Evolutionary conservation across 805 yeast species (phyloP), one percentile per base, ranked within the genome.

Genomic region (Millerozyma miso): DNA sequence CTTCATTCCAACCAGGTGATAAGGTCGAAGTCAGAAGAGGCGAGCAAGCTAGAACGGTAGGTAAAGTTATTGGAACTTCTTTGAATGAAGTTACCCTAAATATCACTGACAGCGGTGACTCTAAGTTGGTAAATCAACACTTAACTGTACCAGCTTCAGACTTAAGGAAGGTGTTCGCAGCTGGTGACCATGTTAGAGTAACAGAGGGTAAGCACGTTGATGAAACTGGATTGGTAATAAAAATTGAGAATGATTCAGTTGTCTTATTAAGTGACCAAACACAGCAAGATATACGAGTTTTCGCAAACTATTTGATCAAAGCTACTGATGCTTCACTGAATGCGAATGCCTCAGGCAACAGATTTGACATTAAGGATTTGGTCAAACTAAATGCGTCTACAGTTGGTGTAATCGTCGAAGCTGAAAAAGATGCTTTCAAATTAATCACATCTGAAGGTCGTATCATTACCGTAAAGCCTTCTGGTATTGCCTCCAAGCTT

Each of bases 141-240:
- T 74, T 90, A 50, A 95, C 93, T 46, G 84, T 90, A 39, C 97
- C 97, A 29, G 77, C 84, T 3, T 75, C 78, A 35, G 83, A 88
- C 48, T 72, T 93, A 56, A 80, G 97, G 59, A 93, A 93, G 61
- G 80, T 86, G 42, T 91, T 91, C 64, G 67, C 76, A 41, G 81
- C 88, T 34, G 99, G 99, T 74, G 98, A 91, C 62, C 97, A 93
- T 62, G 96, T 93, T 17, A 83, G 95, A 44, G 93, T 91, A 26
- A 77, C 86, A 32, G 87, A 83, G 58, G 99, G 99, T 59, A 88
- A 86, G 57, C 95, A 88, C 62, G 73, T 81, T 41, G 97, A 91
- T 56, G 97, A 90, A 58, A 88, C 97, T 31, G 99, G 99, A 68
- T 76, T 93, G 68, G 96, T 93, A 39, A 89, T 93, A 34, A 76